These are phyloP conservation scores for Schwanniomyces occidentalis DNA, from an alignment of 805 yeast genomes.

Conservation along the genomic window DNA sequence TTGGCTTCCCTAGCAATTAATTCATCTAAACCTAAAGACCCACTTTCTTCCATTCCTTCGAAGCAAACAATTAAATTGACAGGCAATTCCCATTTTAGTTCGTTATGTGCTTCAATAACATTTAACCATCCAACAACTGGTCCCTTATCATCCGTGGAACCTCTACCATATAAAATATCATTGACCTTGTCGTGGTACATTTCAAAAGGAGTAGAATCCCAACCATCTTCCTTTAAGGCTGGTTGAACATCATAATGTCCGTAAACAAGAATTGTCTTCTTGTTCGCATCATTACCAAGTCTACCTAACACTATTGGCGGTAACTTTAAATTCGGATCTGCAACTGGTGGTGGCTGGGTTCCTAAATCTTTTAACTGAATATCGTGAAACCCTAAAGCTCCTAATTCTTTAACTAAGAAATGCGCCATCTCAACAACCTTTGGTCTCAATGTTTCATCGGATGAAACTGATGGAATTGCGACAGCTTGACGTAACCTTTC, in stretches of 20 bases:
- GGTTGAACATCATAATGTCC: slow-evolving; percentile 99
- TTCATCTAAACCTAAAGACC: slow-evolving; percentile 86
- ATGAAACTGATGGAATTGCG: slow-evolving; percentile 91
- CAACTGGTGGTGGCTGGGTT: slow-evolving; percentile 88
- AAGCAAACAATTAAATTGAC: slow-evolving; percentile 91
- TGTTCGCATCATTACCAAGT: slow-evolving; percentile 75
- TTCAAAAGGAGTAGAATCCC: slow-evolving; percentile 90
- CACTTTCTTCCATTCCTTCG: slow-evolving; percentile 99
- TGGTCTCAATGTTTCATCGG: slow-evolving; percentile 86
- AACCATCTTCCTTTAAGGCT: slow-evolving; percentile 87
- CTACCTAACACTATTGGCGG: slow-evolving; percentile 96
- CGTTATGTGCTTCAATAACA: slow-evolving; percentile 85
- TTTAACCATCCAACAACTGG: slow-evolving; percentile 98
- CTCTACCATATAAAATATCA: slow-evolving; percentile 83
- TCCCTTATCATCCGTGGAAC: slow-evolving; percentile 97
- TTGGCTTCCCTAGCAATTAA: slow-evolving; percentile 79
- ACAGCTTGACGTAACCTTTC: slow-evolving; percentile 79
- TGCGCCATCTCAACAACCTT: slow-evolving; percentile 88
- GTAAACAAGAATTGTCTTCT: slow-evolving; percentile 87
- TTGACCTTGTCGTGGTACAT: slow-evolving; percentile 59
- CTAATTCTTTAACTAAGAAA: slow-evolving; percentile 71
- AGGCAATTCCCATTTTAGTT: slow-evolving; percentile 83
- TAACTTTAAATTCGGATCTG: slow-evolving; percentile 60
- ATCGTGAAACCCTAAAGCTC: slow-evolving; percentile 74
- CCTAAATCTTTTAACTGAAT: slow-evolving; percentile 84